phyloP scores from a whole-genome alignment of 495 filamentous ascomycete species.

The Penicillium crystallinum region DNA sequence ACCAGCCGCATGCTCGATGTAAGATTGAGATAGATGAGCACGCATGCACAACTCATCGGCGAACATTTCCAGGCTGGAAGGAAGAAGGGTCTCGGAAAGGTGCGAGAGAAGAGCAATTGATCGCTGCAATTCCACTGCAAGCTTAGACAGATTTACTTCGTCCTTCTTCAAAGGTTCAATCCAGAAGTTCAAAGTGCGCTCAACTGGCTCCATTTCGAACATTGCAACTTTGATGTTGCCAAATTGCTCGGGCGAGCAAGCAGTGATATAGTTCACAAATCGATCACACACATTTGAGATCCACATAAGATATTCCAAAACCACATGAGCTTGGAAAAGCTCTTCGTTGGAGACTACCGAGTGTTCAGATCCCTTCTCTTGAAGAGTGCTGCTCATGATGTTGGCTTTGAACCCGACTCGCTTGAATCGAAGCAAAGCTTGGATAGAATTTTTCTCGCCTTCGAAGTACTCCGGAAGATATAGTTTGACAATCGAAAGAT shows the following conservation, averaged over 20 bases:
- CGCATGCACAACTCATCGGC: conserved; percentile 74
- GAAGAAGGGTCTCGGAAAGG: conserved; percentile 74
- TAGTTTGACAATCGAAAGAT: conserved; percentile 77
- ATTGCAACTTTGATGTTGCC: conserved; percentile 65
- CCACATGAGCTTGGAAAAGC: conserved; percentile 68
- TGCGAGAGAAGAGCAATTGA: conserved; percentile 81
- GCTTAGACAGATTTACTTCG: conserved; percentile 79
- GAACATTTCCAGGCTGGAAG: conserved; percentile 65
- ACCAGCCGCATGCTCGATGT: conserved; percentile 71
- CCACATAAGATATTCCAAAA: conserved; percentile 81
- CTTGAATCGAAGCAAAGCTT: conserved; percentile 81
- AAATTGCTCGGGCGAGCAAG: conserved; percentile 74
- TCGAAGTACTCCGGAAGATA: conserved; percentile 88
- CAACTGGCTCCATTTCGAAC: conserved; percentile 89
- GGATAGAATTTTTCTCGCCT: conserved; percentile 71
- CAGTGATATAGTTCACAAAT: conserved; percentile 71
- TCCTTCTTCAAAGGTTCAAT: conserved; percentile 77
- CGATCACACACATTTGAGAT: conserved; percentile 76
- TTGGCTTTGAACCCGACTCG: conserved; percentile 83
- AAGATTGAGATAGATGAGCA: conserved; percentile 71
- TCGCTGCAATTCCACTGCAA: conserved; percentile 69
- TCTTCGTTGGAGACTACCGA: conserved; percentile 61
- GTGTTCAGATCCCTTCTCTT: conserved; percentile 61
- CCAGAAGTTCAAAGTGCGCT: conserved; percentile 83
- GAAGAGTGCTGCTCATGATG: conserved; percentile 72